Conservation (phyloP, 352 stramenopile genomes). For the Phytophthora niederhauseri region DNA sequence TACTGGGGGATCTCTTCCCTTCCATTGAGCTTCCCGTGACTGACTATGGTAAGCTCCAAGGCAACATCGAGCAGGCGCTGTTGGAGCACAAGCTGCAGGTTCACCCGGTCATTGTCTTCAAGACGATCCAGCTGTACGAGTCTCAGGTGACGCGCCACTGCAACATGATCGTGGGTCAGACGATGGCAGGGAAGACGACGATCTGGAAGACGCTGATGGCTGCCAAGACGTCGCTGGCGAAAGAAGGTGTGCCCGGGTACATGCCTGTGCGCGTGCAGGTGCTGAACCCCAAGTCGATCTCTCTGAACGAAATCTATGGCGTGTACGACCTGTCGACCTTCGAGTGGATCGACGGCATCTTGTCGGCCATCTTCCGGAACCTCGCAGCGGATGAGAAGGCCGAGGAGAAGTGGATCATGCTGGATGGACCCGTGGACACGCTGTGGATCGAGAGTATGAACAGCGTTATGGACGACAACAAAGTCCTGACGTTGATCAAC, state of each 20-base stretch:
- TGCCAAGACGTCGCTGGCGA: constrained; percentile 79
- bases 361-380: constrained; percentile 84
- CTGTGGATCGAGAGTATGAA: constrained; percentile 94
- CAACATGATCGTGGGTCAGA: constrained; percentile 95
- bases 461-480: constrained; percentile 91
- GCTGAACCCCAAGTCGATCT: constrained; percentile 91
- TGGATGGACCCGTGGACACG: constrained; percentile 87
- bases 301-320: constrained; percentile 91
- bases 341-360: constrained; percentile 88
- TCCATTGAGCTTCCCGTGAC: constrained; percentile 87
- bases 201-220: constrained; percentile 82
- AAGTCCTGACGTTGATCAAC: constrained; percentile 88
- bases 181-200: constrained; percentile 91
- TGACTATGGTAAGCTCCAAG: constrained; percentile 93
- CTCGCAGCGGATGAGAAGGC: constrained; percentile 76
- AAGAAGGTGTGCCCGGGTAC: constrained; percentile 73
- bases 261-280: constrained; percentile 88
- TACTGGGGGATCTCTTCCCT: constrained; percentile 92
- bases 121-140: constrained; percentile 96
- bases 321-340: constrained; percentile 90
- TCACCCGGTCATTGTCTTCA: constrained; percentile 92
- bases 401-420: constrained; percentile 91
- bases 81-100: constrained; percentile 87
- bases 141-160: constrained; percentile 95
- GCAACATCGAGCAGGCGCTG: constrained; percentile 89